These are phyloP conservation scores for Forsythia suspensa DNA, from an alignment of 257 asterid species.

Conservation along the genomic window DNA sequence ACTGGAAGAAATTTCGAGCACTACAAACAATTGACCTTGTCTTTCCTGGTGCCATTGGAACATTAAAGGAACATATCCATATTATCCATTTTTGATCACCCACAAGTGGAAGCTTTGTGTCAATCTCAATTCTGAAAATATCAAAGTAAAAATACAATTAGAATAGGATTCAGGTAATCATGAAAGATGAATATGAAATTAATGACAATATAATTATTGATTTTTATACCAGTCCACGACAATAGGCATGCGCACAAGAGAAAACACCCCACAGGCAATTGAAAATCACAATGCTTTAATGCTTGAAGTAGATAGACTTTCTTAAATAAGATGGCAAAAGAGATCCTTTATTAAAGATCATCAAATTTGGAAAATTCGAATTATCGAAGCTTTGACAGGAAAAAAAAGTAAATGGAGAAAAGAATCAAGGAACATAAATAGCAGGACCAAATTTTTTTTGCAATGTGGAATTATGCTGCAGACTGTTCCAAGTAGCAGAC, in stretches of 20 bases:
- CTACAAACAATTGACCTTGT: slow-evolving; percentile 99
- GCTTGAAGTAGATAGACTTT: background rate
- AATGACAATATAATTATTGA: background rate
- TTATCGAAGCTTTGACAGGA: too few relatives aligned
- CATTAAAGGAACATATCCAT: slow-evolving; percentile 98
- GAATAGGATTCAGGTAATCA: background rate
- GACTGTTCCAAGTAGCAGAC: background rate
- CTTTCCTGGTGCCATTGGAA: slow-evolving; percentile 99
- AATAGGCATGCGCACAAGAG: background rate
- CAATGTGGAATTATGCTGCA: background rate
- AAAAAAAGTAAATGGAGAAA: background rate
- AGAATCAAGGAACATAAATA: background rate
- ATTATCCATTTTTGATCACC: slow-evolving; percentile 97
- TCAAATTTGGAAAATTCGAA: background rate
- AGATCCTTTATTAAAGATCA: too few relatives aligned
- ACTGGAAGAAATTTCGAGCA: slow-evolving; percentile 93
- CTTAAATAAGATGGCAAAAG: background rate
- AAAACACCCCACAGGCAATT: background rate
- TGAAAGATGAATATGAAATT: background rate
- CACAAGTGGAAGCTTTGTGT: slow-evolving; percentile 84
- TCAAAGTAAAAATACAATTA: background rate
- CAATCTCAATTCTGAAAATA: slow-evolving; percentile 73
- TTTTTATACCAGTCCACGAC: background rate
- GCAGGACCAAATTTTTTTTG: background rate
- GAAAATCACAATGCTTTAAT: background rate